Evolutionary conservation across 768 basidiomycete genomes (phyloP), one percentile per base, ranked within the genome.

Genomic region (Hydnomerulius pinastri): DNA sequence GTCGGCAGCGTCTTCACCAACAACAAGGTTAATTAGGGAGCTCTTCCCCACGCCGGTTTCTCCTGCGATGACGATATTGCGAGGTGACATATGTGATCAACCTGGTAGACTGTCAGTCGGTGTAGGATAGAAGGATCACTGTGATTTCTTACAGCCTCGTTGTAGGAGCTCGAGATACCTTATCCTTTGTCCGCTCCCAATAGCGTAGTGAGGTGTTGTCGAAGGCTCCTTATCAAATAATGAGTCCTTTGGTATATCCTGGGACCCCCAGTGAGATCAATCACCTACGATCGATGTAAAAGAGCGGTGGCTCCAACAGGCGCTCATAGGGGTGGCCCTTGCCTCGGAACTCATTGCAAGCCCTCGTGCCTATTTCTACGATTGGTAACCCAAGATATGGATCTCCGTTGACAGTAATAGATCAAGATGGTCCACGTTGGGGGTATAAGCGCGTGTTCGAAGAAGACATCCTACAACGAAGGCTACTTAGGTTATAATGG

Each of bases 21-120:
- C 15, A 12, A 56, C 32, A 24, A 56, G 41, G 20, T 56, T 56
- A 29, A 53, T 32, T 15, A 53, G 45, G 13, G 54, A 56, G 17
- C 54, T 56, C 43, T 56, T 56, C 5, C 54, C 54, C 11, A 50
- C 54, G 8, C 66, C 67, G 1, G 60, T 63, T 50, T 69, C 65
- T 23, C 66, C 66, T 30, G 51, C 54, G 6, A 67, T 23, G 42
- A 69, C 53, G 25, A 69, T 56, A 43, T 69, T 69, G 36, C 66
- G 62, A 29, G 59, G 50, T 1, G 63, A 43, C 29, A 50, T 51
- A 15, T 51, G 54, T 23, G 32, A 48, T 17, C 28, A 25, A 10
- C 57, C 56, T 46, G 2, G 27, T 25, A 39, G 40, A 8, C 30
- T 39, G 25, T 65, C 20, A 59, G 51, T 29, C n/a, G n/a, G n/a